Conservation (phyloP, 106 monocot genomes). For the Cymbidium sinense region DNA sequence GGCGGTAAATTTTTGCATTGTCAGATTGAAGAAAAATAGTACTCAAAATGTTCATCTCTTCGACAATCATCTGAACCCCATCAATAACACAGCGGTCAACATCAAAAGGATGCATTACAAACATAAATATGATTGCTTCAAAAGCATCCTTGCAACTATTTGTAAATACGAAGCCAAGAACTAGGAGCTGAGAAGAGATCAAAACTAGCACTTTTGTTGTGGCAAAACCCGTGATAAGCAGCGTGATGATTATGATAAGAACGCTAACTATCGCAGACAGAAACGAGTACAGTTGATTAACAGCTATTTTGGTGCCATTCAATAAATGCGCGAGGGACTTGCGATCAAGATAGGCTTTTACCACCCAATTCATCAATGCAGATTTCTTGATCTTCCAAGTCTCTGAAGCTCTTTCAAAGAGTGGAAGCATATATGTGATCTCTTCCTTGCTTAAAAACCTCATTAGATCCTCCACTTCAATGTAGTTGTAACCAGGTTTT, state of each 20-base stretch:
- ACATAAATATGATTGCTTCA: no score
- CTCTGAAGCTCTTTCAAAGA: slow-evolving; percentile 38
- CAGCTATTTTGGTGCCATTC: slow-evolving; percentile 89
- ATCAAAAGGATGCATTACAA: no score
- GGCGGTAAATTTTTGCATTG: slow-evolving; percentile 91
- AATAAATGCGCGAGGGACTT: slow-evolving; percentile 76
- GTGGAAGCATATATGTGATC: no score
- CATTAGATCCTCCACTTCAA: slow-evolving; percentile 72
- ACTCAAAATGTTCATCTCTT: slow-evolving; percentile 95
- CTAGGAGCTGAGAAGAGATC: slow-evolving; percentile 73
- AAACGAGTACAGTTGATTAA: slow-evolving; percentile 69
- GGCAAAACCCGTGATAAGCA: slow-evolving; percentile 80
- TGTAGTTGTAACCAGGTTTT: slow-evolving; percentile 63
- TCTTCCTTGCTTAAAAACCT: no score
- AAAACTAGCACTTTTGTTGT: slow-evolving; percentile 73
- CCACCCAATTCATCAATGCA: slow-evolving; percentile 48
- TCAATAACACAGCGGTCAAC: no score
- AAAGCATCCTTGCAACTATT: slow-evolving; percentile 88
- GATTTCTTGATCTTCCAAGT: slow-evolving; percentile 53
- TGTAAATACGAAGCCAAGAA: slow-evolving; percentile 82
- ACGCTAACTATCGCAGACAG: slow-evolving; percentile 33
- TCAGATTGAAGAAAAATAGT: slow-evolving; percentile 83
- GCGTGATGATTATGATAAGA: slow-evolving; percentile 38
- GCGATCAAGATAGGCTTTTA: slow-evolving; percentile 77
- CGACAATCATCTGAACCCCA: slow-evolving; percentile 92